Evolutionary conservation across 2,329 filamentous ascomycete genomes (phyloP).

Genomic region (Fusarium tupiense): DNA sequence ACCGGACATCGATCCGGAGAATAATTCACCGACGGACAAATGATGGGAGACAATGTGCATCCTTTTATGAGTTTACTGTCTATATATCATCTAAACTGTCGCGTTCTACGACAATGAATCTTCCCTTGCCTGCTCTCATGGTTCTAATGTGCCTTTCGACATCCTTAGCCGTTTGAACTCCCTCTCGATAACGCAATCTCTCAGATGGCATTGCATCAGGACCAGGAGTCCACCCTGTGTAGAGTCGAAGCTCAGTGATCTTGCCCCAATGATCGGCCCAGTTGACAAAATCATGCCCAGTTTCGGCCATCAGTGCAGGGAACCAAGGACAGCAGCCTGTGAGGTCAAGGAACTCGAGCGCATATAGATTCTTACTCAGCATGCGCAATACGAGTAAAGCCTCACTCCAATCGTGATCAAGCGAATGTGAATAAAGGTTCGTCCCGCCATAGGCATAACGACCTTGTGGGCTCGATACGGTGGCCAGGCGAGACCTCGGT

Average conservation of each 20-base stretch:
- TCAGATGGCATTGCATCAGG: slow-evolving; percentile 49
- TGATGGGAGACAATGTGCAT: not conserved
- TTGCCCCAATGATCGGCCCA: slow-evolving; percentile 66
- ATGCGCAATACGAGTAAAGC: slow-evolving; percentile 64
- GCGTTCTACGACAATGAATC: slow-evolving; percentile 60
- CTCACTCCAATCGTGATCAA: slow-evolving; percentile 69
- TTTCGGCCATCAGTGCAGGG: slow-evolving; percentile 55
- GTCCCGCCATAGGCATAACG: slow-evolving; percentile 64
- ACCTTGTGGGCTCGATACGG: slow-evolving; percentile 57
- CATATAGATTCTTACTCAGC: slow-evolving; percentile 64
- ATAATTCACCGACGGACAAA: not conserved
- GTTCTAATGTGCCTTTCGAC: slow-evolving; percentile 60
- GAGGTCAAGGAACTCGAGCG: slow-evolving; percentile 69
- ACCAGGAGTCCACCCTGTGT: slow-evolving; percentile 54
- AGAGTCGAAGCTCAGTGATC: slow-evolving; percentile 56
- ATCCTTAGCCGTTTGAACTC: slow-evolving; percentile 50
- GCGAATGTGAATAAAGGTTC: slow-evolving; percentile 64
- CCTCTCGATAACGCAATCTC: slow-evolving; percentile 47
- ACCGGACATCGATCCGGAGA: slow-evolving; percentile 37
- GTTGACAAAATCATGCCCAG: slow-evolving; percentile 60
- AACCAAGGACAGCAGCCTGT: slow-evolving; percentile 68
- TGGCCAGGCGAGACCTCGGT: slow-evolving; percentile 60
- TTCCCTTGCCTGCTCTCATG: slow-evolving; percentile 58
- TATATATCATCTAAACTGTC: slow-evolving; percentile 44
- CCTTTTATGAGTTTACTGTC: not conserved